Conservation (phyloP, 495 filamentous ascomycete genomes). For the Xylaria bambusicola region DNA sequence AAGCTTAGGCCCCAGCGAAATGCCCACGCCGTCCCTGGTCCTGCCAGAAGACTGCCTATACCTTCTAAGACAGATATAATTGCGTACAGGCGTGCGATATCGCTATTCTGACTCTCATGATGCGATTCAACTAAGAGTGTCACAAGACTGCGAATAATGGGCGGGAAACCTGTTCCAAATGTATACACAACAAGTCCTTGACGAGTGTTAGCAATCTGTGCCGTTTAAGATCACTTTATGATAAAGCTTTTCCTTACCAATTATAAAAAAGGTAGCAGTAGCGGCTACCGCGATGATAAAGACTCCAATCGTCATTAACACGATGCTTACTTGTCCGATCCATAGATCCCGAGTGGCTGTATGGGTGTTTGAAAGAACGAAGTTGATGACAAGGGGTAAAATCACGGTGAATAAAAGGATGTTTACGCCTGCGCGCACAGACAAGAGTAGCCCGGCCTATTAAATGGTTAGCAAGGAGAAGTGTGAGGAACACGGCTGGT, state of each 20-base stretch:
- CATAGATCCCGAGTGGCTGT: not conserved
- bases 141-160: not conserved
- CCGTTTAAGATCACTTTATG: not conserved
- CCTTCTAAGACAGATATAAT: not conserved
- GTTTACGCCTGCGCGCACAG: not conserved
- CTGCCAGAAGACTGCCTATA: not conserved
- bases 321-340: not conserved
- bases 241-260: not conserved
- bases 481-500: not conserved
- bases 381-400: conserved; percentile 1
- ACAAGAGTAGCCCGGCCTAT: not conserved
- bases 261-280: not conserved
- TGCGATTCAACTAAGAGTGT: not conserved
- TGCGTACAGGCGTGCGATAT: not conserved
- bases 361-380: not conserved
- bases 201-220: not conserved
- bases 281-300: not conserved
- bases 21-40: not conserved
- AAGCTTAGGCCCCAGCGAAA: not conserved
- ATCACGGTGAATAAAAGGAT: not conserved
- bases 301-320: not conserved
- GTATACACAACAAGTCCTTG: not conserved
- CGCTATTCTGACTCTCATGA: not conserved
- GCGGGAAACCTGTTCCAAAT: not conserved
- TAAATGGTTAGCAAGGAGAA: not conserved